Conservation (phyloP, 2,329 filamentous ascomycete species). For the Ascomycota sp. region DNA sequence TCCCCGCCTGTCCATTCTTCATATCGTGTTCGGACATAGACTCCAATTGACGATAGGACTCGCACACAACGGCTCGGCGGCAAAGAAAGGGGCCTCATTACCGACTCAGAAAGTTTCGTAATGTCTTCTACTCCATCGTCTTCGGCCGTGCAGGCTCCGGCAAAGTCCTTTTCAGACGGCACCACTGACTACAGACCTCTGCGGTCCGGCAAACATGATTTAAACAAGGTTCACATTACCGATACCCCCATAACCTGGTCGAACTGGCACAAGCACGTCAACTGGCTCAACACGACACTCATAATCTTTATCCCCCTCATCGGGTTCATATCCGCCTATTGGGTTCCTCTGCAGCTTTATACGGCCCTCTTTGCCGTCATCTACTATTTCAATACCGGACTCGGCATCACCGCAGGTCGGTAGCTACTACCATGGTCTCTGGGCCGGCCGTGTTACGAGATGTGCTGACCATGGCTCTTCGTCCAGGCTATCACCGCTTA, state of each 20-base stretch:
- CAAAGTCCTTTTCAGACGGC: too few species aligned
- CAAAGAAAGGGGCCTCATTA: too few species aligned
- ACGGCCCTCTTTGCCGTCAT: slow-evolving; percentile 53
- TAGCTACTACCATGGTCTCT: too few species aligned
- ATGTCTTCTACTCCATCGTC: too few species aligned
- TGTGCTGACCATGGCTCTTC: too few species aligned
- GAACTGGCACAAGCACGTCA: slow-evolving; percentile 85
- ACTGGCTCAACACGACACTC: slow-evolving; percentile 76
- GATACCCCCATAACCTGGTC: slow-evolving; percentile 58
- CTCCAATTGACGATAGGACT: too few species aligned
- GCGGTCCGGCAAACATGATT: slow-evolving; percentile 23
- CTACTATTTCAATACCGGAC: slow-evolving; percentile 70
- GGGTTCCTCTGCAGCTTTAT: slow-evolving; percentile 52
- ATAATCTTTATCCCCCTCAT: slow-evolving; percentile 59
- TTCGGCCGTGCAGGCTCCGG: too few species aligned
- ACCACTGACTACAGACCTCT: slow-evolving; percentile 34
- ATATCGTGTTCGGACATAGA: too few species aligned
- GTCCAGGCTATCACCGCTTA: slow-evolving; percentile 40
- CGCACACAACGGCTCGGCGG: too few species aligned
- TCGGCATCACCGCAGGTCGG: slow-evolving; percentile 61
- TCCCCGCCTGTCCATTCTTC: too few species aligned
- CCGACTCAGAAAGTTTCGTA: too few species aligned
- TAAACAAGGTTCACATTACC: slow-evolving; percentile 66
- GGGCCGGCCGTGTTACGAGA: too few species aligned
- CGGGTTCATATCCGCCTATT: slow-evolving; percentile 55